Percentiles rank a stretch among this genome's conserved stretches.
Conservation (phyloP, 208 protist genomes). For the Wallacemonas sp. region DNA sequence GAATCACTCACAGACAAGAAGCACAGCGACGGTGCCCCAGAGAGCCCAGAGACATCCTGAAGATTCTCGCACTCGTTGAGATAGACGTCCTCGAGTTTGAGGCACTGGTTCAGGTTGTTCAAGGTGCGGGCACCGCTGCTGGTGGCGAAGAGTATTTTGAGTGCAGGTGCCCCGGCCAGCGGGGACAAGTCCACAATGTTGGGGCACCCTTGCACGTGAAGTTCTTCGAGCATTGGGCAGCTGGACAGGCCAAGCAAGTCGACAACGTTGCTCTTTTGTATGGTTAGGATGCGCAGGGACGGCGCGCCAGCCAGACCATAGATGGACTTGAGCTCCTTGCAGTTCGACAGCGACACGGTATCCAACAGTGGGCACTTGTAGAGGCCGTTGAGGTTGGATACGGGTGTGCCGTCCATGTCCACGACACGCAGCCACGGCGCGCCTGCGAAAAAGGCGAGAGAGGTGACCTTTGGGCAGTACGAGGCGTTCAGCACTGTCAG, state of each 20-base stretch:
- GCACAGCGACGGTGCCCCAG: background rate
- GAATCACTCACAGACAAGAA: background rate
- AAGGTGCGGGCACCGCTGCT: conserved; percentile 16
- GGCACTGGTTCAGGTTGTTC: conserved; percentile 3
- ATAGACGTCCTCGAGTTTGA: conserved; percentile 19
- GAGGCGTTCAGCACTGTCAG: conserved; percentile 15
- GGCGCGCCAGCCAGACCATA: conserved; percentile 1
- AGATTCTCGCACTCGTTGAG: conserved; percentile 16
- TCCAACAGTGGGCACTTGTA: conserved; percentile 15
- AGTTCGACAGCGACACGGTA: background rate
- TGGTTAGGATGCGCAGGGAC: background rate
- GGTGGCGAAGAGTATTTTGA: conserved; percentile 23
- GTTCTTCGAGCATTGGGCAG: conserved; percentile 16
- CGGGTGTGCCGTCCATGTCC: conserved; percentile 18
- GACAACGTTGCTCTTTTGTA: conserved; percentile 14
- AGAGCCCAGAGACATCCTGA: background rate
- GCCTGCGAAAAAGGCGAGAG: conserved; percentile 20
- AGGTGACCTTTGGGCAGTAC: conserved; percentile 18
- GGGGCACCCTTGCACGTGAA: conserved; percentile 21
- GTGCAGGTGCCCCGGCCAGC: conserved; percentile 12
- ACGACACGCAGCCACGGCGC: conserved; percentile 17
- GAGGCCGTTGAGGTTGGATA: conserved; percentile 3
- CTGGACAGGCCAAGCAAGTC: conserved; percentile 13
- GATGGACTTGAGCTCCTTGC: background rate
- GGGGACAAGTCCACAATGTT: conserved; percentile 13